Evolutionary conservation across 176 grass and related monocot genomes (phyloP).

Genomic region (Bolboschoenus planiculmis): DNA sequence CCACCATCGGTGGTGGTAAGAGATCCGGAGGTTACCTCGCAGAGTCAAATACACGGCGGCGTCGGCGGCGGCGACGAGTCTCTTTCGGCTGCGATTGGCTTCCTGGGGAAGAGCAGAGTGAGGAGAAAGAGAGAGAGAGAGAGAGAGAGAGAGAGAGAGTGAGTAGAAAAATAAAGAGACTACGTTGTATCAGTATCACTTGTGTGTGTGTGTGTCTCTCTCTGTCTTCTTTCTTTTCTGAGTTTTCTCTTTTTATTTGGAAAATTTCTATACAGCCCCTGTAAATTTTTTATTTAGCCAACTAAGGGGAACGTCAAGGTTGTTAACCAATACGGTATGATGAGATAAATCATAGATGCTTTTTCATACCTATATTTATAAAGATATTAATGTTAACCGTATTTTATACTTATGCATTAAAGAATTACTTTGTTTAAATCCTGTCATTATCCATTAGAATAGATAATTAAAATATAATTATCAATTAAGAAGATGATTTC

Average conservation of each 20-base stretch:
- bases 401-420: background rate
- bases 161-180: constrained; percentile 14
- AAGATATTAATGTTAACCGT: background rate
- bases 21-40: background rate
- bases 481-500: background rate
- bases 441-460: background rate
- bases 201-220: background rate
- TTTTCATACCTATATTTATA: background rate
- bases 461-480: background rate
- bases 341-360: background rate
- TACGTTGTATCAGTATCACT: background rate
- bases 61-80: background rate
- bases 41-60: background rate
- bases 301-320: background rate
- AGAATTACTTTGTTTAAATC: background rate
- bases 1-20: constrained; percentile 3
- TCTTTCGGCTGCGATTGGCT: constrained; percentile 2
- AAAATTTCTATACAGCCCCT: background rate
- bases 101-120: background rate
- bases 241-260: background rate
- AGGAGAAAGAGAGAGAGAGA: background rate
- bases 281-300: background rate
- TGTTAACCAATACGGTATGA: background rate
- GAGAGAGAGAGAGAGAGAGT: background rate
- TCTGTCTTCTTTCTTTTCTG: background rate